Base-by-base conservation (phyloP, 2,329 filamentous ascomycete genomes). In the Beauveria scarabaeidicola region DNA sequence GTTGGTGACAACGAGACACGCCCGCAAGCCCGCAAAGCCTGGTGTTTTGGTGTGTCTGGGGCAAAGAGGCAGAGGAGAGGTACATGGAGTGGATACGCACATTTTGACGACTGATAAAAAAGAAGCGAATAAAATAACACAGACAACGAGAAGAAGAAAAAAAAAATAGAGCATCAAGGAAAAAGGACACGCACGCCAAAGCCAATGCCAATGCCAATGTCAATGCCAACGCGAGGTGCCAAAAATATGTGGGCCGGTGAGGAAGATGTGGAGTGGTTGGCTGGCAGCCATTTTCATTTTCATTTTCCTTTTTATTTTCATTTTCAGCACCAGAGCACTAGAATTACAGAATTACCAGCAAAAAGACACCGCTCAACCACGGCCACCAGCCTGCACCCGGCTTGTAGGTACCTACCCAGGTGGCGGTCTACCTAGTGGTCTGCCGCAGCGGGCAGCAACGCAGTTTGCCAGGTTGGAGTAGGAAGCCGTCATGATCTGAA, bases 1-100 rank as follows among this genome's bases (percentile, higher is more conserved):
- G n/a, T 11, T 47, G 53, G 29, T n/a, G 29, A 56, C 19, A 38
- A 56, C 15, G 52, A 55, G 41, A 47, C 53, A 56, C 53, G 41
- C 53, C 53, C 53, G 43, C 41, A 38, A 50, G n/a, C n/a, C 13
- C 5, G 32, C 11, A 36, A 52, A 47, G 53, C 53, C 52, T 29
- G 52, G 53, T 56, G 54, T 57, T 50, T 57, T 57, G 54, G 44
- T 50, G 54, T 57, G 54, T 57, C 54, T 57, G 54, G 54, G 54
- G 54, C 54, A 17, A 48, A 40, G 32, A 36, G 13, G 32, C 32
- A 36, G 32, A 50, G 36, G 54, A 48, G 54, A n/a, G n/a, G n/a
- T n/a, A n/a, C n/a, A 48, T 50, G 44, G 44, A 15, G 53, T 56
- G 53, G 54, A 36, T 41, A 57, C 29, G 19, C 19, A 53, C 17